Evolutionary conservation across 2,329 filamentous ascomycete genomes (phyloP), one percentile per base, ranked within the genome.

Genomic region (Madurella mycetomatis): DNA sequence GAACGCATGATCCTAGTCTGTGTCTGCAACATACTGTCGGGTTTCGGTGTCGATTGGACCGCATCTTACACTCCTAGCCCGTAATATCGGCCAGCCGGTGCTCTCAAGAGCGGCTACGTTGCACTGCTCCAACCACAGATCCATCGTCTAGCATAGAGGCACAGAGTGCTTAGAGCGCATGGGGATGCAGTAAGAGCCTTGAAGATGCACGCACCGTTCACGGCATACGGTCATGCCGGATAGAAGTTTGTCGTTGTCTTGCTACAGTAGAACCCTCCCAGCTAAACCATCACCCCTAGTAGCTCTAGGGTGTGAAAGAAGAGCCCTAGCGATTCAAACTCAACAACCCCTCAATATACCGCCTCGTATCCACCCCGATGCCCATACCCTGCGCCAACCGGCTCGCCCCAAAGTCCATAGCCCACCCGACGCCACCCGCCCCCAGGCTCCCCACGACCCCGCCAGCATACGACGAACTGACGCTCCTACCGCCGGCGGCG

Each of bases 361-460:
- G 81, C 68, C 84, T 79, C 31, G 87, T 89, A 73, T 92, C 88
- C 34, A 91, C 78, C 0, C 88, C 88, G 59, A 92, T 89, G 0
- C 87, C 88, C 34, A 37, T 37, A 15, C 34, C 34, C 64, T 88
- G 84, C 0, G 81, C 83, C 60, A 90, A 69, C 52, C 79, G 79
- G 17, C 77, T 79, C 1, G 84, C 80, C 2, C 81, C 82, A 19
- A 79, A 80, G 43, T 16, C 66, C 55, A 11, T 37, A 44, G 3
- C 18, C 56, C 15, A 17, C 43, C 43, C 43, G 17, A 4, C 34
- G 13, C 34, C 34, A 4, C 34, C 9, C 34, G 13, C 4, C 13
- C 34, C 34, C 4, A 37, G 34, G 13, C 34, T 15, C 34, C 34
- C 34, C 4, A 4, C 34, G 11, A 15, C 25, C 25, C 25, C 25